phyloP scores from a whole-genome alignment of 2,329 filamentous ascomycete genomes.

The Epichloe aotearoae region DNA sequence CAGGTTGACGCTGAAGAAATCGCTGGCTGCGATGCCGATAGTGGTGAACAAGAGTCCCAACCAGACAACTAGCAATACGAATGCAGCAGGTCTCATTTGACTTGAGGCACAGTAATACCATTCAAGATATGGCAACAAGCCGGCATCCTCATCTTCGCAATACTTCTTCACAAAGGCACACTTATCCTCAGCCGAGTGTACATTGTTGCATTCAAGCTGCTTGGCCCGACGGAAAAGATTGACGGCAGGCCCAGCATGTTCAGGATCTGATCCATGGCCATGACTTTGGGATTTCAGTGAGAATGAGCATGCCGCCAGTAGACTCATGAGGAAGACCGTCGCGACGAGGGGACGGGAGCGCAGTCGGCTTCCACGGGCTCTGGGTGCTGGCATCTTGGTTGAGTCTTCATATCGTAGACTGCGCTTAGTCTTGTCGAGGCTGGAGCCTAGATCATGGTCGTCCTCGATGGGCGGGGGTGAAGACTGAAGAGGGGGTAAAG shows the following conservation, averaged over 20 bases:
- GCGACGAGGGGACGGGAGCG: slow-evolving; percentile 36
- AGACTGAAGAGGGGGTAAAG: not conserved
- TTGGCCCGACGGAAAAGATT: slow-evolving; percentile 15
- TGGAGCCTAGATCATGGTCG: not conserved
- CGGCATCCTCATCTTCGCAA: slow-evolving; percentile 80
- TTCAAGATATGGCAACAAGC: slow-evolving; percentile 74
- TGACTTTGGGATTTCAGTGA: slow-evolving; percentile 13
- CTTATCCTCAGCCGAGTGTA: slow-evolving; percentile 66
- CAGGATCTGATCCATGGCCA: not conserved
- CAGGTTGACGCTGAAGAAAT: slow-evolving; percentile 96
- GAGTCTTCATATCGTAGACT: slow-evolving; percentile 8
- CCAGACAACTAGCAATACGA: slow-evolving; percentile 67
- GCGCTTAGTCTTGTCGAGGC: not conserved
- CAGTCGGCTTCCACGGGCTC: slow-evolving; percentile 22
- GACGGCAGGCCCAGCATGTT: not conserved
- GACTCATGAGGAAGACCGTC: slow-evolving; percentile 31
- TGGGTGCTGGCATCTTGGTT: slow-evolving; percentile 8
- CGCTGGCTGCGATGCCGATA: slow-evolving; percentile 92
- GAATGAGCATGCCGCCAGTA: slow-evolving; percentile 33
- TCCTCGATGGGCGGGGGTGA: not conserved
- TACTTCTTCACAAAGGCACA: slow-evolving; percentile 75
- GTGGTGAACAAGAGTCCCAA: slow-evolving; percentile 85
- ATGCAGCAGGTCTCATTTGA: slow-evolving; percentile 60
- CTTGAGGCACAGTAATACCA: slow-evolving; percentile 79
- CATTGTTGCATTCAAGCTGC: slow-evolving; percentile 54